Conservation (phyloP, 306 rosid genomes). For the Styphnolobium japonicum region DNA sequence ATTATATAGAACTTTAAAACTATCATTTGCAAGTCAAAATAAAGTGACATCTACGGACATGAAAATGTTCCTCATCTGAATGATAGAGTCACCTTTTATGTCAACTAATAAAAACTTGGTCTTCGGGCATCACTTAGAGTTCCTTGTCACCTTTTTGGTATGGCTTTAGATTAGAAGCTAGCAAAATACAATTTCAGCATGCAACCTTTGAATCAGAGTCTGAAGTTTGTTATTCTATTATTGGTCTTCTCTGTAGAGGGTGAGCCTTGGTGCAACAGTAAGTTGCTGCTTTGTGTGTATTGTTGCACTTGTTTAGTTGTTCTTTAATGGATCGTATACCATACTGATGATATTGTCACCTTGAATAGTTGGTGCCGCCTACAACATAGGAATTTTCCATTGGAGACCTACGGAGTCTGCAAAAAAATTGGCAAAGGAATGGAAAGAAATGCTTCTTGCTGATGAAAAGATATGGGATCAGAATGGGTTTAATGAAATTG, state of each 20-base stretch:
- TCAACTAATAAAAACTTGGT: not conserved
- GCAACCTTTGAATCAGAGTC: not conserved
- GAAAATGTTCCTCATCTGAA: conserved; percentile 1
- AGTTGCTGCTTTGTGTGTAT: too few species aligned
- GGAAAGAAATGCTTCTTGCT: conserved; percentile 76
- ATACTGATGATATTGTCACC: conserved; percentile 6
- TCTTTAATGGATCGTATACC: conserved; percentile 2
- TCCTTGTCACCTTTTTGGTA: not conserved
- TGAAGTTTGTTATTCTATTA: not conserved
- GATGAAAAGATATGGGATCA: conserved; percentile 95
- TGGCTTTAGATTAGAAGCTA: conserved; percentile 15
- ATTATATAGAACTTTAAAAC: not conserved
- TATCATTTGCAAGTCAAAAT: not conserved
- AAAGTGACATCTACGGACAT: not conserved
- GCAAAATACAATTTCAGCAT: not conserved
- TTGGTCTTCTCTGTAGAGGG: not conserved
- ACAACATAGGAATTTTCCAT: conserved; percentile 93
- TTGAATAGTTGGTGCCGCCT: conserved; percentile 71
- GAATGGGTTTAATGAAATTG: conserved; percentile 80
- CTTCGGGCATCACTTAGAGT: not conserved
- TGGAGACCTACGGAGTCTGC: conserved; percentile 91
- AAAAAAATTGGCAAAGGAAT: conserved; percentile 79
- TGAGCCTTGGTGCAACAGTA: too few species aligned
- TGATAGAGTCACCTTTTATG: conserved; percentile 17
- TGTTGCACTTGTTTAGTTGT: not conserved